phyloP scores from a whole-genome alignment of 2,329 filamentous ascomycete species.

The Pleurostoma richardsiae region DNA sequence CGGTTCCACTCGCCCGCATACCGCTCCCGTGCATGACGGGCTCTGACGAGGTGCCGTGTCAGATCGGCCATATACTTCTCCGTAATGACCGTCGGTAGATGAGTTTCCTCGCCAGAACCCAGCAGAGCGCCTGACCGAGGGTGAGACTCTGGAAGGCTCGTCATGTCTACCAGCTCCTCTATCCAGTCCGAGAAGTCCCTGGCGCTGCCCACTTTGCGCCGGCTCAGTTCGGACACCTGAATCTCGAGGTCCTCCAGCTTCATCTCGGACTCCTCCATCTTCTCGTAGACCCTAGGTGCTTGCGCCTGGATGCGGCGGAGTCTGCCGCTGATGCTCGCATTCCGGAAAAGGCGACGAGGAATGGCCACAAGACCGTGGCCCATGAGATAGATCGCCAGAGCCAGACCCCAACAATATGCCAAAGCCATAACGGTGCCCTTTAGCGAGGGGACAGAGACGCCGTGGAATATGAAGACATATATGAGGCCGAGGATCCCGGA shows the following conservation, averaged over 20 bases:
- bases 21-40: conserved; percentile 75
- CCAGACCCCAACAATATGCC: conserved; percentile 88
- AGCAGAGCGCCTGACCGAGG: conserved; percentile 35
- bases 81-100: conserved; percentile 77
- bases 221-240: conserved; percentile 73
- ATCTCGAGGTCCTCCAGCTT: conserved; percentile 76
- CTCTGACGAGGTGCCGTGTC: conserved; percentile 74
- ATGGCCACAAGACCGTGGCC: conserved; percentile 93
- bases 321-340: conserved; percentile 69
- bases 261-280: conserved; percentile 77
- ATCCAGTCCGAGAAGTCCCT: conserved; percentile 87
- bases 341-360: conserved; percentile 73
- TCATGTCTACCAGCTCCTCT: conserved; percentile 80
- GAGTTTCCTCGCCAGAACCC: conserved; percentile 36
- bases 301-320: conserved; percentile 71
- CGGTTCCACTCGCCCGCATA: conserved; percentile 84
- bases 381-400: conserved; percentile 95
- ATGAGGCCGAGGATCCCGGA: conserved; percentile 67
- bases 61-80: conserved; percentile 90
- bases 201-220: conserved; percentile 74
- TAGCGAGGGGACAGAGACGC: conserved; percentile 65
- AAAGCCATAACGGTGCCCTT: conserved; percentile 89
- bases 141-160: conserved; percentile 60
- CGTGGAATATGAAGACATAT: conserved; percentile 78
- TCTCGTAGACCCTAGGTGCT: conserved; percentile 80